These are phyloP conservation scores for Vicia villosa DNA, from an alignment of 306 rosid species.

Conservation along the genomic window DNA sequence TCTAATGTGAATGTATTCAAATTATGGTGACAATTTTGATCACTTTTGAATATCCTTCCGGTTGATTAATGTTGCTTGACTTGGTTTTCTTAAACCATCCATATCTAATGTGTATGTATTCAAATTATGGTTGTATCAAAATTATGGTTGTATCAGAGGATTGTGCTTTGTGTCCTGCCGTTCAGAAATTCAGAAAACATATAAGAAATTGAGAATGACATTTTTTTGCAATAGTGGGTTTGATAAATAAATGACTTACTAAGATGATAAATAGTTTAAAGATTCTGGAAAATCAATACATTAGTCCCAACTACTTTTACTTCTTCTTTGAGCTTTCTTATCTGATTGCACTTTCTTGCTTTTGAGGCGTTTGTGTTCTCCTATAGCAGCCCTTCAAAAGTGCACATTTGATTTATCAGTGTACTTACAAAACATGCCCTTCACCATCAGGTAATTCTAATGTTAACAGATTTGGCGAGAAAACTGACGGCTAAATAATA, in stretches of 20 bases:
- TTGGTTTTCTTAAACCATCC: conserved; percentile 7
- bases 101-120: conserved; percentile 19
- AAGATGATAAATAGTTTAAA: conserved; percentile 16
- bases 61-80: conserved; percentile 16
- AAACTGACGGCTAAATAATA: conserved; percentile 8
- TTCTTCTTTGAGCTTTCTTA: conserved; percentile 82
- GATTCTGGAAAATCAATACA: conserved; percentile 8
- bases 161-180: conserved; percentile 31
- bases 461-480: conserved; percentile 20
- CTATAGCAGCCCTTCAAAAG: conserved; percentile 77
- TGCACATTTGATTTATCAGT: conserved; percentile 35
- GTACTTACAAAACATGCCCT: background rate
- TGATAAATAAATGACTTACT: conserved; percentile 36
- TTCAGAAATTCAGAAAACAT: conserved; percentile 7
- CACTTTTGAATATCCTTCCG: conserved; percentile 15
- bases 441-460: background rate
- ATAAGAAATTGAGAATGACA: conserved; percentile 2
- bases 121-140: too few relatives aligned
- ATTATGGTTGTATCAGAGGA: conserved; percentile 24
- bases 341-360: conserved; percentile 85
- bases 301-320: conserved; percentile 80
- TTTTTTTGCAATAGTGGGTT: background rate
- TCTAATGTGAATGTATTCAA: conserved; percentile 10
- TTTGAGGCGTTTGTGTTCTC: conserved; percentile 90
- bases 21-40: conserved; percentile 32